phyloP scores from a whole-genome alignment of 2,329 filamentous ascomycete species.

The Alternaria incomplexa region DNA sequence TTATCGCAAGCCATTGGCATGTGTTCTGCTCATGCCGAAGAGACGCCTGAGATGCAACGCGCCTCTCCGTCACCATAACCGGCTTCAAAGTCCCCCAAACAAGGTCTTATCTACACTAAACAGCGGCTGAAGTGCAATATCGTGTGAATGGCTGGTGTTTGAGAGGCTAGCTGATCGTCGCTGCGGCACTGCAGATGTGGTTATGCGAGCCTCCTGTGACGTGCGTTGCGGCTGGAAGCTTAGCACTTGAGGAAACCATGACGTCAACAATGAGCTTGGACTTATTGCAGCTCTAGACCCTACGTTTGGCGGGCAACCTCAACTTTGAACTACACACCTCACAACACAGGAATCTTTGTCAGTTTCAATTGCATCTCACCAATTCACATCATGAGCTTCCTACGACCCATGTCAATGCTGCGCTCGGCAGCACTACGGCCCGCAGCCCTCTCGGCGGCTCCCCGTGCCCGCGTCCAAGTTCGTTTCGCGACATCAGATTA shows the following conservation, averaged over 20 bases:
- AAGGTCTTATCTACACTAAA: background rate
- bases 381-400: conserved; percentile 36
- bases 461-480: conserved; percentile 36
- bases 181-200: conserved; percentile 2
- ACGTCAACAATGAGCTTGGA: conserved; percentile 11
- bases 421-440: conserved; percentile 34
- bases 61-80: background rate
- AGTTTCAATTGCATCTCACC: conserved; percentile 1
- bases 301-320: background rate
- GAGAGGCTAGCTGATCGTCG: background rate
- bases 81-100: background rate
- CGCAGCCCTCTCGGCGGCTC: conserved; percentile 28
- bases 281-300: background rate
- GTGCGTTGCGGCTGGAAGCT: conserved; percentile 1
- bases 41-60: background rate
- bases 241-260: conserved; percentile 4
- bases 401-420: conserved; percentile 37
- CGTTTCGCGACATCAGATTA: conserved; percentile 51
- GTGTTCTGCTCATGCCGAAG: background rate
- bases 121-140: background rate
- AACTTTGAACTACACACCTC: background rate
- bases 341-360: background rate
- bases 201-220: conserved; percentile 7
- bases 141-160: background rate
- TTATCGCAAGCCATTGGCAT: background rate